Base-by-base conservation (phyloP, 2,329 filamentous ascomycete species). In the Fusarium pseudoanthophilum region DNA sequence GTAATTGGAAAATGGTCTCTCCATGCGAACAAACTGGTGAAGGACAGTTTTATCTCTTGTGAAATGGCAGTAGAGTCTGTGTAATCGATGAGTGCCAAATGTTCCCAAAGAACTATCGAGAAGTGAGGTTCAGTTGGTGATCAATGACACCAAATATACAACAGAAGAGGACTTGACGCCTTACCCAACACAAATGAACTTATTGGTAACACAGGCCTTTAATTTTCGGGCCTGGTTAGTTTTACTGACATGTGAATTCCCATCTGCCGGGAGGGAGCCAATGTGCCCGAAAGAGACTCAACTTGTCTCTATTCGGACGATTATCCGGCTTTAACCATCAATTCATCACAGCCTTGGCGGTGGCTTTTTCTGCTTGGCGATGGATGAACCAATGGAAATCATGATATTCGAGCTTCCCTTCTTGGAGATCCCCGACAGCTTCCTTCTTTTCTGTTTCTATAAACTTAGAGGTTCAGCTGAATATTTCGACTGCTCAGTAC, bases 241-340 rank as follows among this genome's bases (percentile, higher is more conserved):
- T 28, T 21, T 15, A 37, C 4, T 21, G 10, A 3, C 24, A n/a
- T n/a, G 20, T 39, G 24, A 53, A 21, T n/a, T 13, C 20, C 11
- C 5, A 7, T n/a, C 10, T 18, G 5, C 6, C 3, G 21, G 26
- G 36, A 42, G 36, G 26, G 36, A 42, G 21, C 52, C 36, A 42
- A 56, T 3, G 21, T n/a, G 7, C 16, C 15, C 21, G 21, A 56
- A 42, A 56, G 26, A 42, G 36, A 30, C 21, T 16, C 13, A 21
- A 13, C 18, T 59, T 24, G 18, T 37, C 34, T 53, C 18, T 39
- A 28, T 39, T 39, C 14, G 20, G 34, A 28, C 34, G 18, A 59
- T 59, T 59, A 39, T 14, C 57, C 45, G 45, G 13, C 21, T 60
- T 60, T 40, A 52, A 26, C 43, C 45, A 60, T n/a, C 34, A 28